Percentiles rank a stretch among this genome's conserved stretches.
Conservation (phyloP, 495 filamentous ascomycete species). For the Xylaria castorea region DNA sequence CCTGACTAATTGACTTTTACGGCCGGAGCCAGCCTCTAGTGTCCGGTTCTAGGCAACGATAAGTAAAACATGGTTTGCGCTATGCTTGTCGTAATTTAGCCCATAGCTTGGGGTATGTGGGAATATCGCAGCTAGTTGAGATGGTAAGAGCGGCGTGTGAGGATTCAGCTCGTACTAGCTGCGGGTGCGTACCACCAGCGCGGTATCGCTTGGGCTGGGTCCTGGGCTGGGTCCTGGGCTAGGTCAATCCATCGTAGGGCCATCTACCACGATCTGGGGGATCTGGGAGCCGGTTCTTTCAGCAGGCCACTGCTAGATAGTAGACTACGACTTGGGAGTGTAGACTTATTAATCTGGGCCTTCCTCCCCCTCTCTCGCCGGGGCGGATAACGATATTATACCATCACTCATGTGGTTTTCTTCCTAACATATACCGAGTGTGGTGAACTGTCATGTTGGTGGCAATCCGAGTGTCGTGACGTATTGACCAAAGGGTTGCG, state of each 20-base stretch:
- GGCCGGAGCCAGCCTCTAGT: background rate
- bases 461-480: background rate
- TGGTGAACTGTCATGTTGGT: background rate
- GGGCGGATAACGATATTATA: background rate
- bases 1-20: background rate
- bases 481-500: background rate
- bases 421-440: background rate
- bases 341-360: background rate
- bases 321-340: background rate
- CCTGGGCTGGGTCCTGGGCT: background rate
- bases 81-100: background rate
- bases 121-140: background rate
- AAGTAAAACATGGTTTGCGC: background rate
- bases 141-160: background rate
- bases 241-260: background rate
- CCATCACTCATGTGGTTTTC: background rate
- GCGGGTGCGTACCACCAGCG: background rate
- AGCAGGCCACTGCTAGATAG: background rate
- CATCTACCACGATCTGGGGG: background rate
- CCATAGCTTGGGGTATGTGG: background rate
- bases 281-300: background rate
- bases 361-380: background rate
- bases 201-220: background rate
- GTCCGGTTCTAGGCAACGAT: background rate
- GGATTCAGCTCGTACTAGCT: constrained; percentile 1